These are phyloP conservation scores for Anisogramma anomala DNA, from an alignment of 2,329 filamentous ascomycete genomes.

Conservation along the genomic window DNA sequence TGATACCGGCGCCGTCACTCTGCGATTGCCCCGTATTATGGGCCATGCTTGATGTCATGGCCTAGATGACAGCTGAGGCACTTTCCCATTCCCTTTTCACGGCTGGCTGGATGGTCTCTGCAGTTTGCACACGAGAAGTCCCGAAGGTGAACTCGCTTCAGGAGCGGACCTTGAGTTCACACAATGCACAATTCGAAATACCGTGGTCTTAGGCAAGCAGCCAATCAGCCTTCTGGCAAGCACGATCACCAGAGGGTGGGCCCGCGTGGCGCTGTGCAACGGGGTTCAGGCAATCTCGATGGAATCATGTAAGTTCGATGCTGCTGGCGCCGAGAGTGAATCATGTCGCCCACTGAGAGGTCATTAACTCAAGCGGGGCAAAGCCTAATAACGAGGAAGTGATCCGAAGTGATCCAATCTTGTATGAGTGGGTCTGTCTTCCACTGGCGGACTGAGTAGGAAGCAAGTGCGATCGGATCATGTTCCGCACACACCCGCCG, in stretches of 20 bases:
- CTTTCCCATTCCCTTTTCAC: too few species aligned
- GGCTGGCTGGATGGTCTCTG: too few species aligned
- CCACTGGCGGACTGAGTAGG: too few species aligned
- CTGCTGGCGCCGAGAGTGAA: not conserved
- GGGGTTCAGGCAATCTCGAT: not conserved
- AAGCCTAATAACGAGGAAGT: too few species aligned
- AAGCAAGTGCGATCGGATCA: constrained; percentile 9
- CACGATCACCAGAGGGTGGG: constrained; percentile 1
- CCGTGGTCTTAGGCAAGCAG: not conserved
- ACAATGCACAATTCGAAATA: too few species aligned
- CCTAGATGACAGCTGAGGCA: not conserved
- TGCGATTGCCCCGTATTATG: not conserved
- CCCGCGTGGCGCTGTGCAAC: constrained; percentile 6
- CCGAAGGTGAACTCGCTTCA: too few species aligned
- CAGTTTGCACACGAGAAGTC: too few species aligned
- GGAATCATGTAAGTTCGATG: not conserved
- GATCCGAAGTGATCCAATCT: too few species aligned
- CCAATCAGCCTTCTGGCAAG: not conserved
- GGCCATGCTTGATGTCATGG: not conserved
- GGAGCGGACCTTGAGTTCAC: too few species aligned
- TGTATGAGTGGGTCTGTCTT: too few species aligned
- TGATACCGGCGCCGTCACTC: constrained; percentile 1
- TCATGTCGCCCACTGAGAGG: not conserved
- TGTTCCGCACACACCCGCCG: constrained; percentile 20
- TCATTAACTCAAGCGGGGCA: too few species aligned